Conservation (phyloP, 1,139 yeast genomes). For the Casaregolazyma suthepensis region DNA sequence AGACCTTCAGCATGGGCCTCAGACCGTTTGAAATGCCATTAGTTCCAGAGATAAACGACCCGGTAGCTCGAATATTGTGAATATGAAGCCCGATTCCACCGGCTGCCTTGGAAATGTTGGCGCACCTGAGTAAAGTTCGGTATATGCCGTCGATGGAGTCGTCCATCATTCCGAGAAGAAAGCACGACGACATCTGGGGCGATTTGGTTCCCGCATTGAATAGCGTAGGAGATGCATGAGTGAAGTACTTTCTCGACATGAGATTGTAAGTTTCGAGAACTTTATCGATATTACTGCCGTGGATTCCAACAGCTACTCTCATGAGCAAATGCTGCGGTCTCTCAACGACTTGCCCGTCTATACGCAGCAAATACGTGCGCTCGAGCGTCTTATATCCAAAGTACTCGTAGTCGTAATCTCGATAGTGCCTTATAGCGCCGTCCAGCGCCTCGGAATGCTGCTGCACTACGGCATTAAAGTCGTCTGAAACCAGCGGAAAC, state of each 20-base stretch:
- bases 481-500: slow-evolving; percentile 64
- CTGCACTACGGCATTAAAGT: slow-evolving; percentile 48
- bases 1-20: slow-evolving; percentile 85
- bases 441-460: slow-evolving; percentile 51
- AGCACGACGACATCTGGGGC: slow-evolving; percentile 86
- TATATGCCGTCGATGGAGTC: slow-evolving; percentile 89
- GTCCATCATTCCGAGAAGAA: slow-evolving; percentile 81
- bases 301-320: slow-evolving; percentile 89
- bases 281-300: slow-evolving; percentile 62
- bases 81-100: slow-evolving; percentile 88
- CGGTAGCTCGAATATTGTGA: slow-evolving; percentile 78
- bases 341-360: slow-evolving; percentile 71
- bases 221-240: slow-evolving; percentile 85
- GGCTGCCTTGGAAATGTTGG: slow-evolving; percentile 80
- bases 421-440: slow-evolving; percentile 56
- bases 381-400: slow-evolving; percentile 86
- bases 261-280: slow-evolving; percentile 75
- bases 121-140: slow-evolving; percentile 80
- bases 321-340: slow-evolving; percentile 86
- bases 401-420: slow-evolving; percentile 51
- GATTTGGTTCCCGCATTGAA: slow-evolving; percentile 87
- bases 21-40: slow-evolving; percentile 86
- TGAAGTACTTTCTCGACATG: slow-evolving; percentile 79
- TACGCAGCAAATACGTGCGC: slow-evolving; percentile 70
- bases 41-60: slow-evolving; percentile 83